Base-by-base conservation (phyloP, 768 basidiomycete genomes). In the Lactarius pseudohatsudake region DNA sequence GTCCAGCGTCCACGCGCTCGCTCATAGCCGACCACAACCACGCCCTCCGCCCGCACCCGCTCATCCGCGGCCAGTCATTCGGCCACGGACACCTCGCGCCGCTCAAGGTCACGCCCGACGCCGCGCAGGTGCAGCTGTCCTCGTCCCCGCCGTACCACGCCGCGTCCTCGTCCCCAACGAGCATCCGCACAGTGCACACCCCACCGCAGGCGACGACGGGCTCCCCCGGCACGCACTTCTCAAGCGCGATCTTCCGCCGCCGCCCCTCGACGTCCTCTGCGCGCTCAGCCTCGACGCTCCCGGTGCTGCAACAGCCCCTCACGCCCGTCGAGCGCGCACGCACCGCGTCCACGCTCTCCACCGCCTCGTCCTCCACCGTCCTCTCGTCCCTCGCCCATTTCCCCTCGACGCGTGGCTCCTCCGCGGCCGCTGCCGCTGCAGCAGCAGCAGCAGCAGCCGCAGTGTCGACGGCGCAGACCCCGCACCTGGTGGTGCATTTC, bases 61-160 rank as follows among this genome's bases (percentile, higher is more conserved):
- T 92, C 60, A 91, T 92, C 69, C 86, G 90, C 63, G 89, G 89
- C 10, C 82, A 86, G 68, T 90, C 90, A 0, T 85, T 83, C 65
- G 85, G 87, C 7, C 81, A 77, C 54, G 75, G 75, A 3, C 76
- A 78, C 78, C 78, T 88, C 16, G 79, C 84, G 10, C 88, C 90
- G 41, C 79, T 91, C 60, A 85, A 86, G 1, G 82, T 87, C 54
- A 82, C 84, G 10, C 79, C 84, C 22, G 84, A 84, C 66, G 75
- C 78, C 67, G 80, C 81, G 10, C 76, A 80, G 34, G 78, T 80
- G 0, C 76, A 81, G 59, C 70, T 81, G 62, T 78, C 80, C 3
- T 76, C 84, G 2, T 73, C 74, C 10, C 72, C 43, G 73, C 78
- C 61, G 65, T 73, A 22, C 67, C 75, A 32, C 69, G 72, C 70